These are phyloP conservation scores for Giardia duodenalis DNA, from an alignment of 208 protist genomes.

Conservation along the genomic window DNA sequence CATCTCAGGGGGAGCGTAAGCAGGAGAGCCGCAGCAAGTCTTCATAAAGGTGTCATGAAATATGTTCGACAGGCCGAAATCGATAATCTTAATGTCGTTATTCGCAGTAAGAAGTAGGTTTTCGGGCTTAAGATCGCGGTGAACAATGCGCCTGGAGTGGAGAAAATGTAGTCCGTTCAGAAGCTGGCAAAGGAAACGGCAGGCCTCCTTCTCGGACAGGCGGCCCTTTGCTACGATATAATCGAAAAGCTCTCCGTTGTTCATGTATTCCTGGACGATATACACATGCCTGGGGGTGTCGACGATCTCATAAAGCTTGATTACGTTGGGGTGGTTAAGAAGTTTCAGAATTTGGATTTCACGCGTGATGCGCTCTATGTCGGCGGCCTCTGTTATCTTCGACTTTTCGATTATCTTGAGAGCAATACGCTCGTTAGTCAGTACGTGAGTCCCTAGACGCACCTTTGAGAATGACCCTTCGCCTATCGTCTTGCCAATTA, in stretches of 20 bases:
- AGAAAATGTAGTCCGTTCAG: slow-evolving; percentile 55
- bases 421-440: slow-evolving; percentile 54
- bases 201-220: slow-evolving; percentile 52
- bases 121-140: slow-evolving; percentile 74
- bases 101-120: slow-evolving; percentile 62
- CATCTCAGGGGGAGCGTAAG: slow-evolving; percentile 76
- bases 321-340: slow-evolving; percentile 56
- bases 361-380: slow-evolving; percentile 47
- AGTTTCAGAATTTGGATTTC: slow-evolving; percentile 63
- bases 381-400: slow-evolving; percentile 45
- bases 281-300: slow-evolving; percentile 49
- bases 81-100: slow-evolving; percentile 63
- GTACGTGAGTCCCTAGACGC: slow-evolving; percentile 53
- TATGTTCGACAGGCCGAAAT: slow-evolving; percentile 77
- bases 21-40: slow-evolving; percentile 70
- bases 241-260: slow-evolving; percentile 59
- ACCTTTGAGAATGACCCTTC: slow-evolving; percentile 98
- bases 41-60: slow-evolving; percentile 60
- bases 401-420: slow-evolving; percentile 61
- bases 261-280: slow-evolving; percentile 56
- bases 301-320: slow-evolving; percentile 58
- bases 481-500: slow-evolving; percentile 87
- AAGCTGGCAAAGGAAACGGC: slow-evolving; percentile 54
- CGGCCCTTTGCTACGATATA: slow-evolving; percentile 54
- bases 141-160: slow-evolving; percentile 57